Base-by-base conservation (phyloP, 176 grass and related monocot genomes). In the Aegilops bicornis region DNA sequence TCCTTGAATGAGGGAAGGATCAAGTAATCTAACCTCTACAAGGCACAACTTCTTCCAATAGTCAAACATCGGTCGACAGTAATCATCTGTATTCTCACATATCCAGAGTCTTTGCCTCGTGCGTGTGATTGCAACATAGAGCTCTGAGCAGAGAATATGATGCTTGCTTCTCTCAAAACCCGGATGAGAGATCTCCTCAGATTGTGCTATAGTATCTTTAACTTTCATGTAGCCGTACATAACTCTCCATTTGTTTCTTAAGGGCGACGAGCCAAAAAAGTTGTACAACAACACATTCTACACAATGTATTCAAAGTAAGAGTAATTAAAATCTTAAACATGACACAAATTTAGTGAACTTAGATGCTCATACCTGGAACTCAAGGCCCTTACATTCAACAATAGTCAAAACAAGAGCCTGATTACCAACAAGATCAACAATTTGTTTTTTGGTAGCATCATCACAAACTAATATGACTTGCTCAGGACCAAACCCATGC, bases 341-440 rank as follows among this genome's bases (percentile, higher is more conserved):
- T 42, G 9, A 42, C 63, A 59, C 47, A 64, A 19, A 10, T 43
- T 43, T 29, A 54, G 29, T 75, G 60, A 67, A 70, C 1, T 83
- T 29, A 69, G 31, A 79, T 69, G 74, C 22, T 42, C n/a, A 35
- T 93, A 98, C 95, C 91, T 98, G 91, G 79, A 95, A 98, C 35
- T 98, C 95, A 19, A 98, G 92, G 69, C 95, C 95, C 76, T 98
- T 98, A 23, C 95, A 98, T 88, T 98, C 95, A 71, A 98, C 66
- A 67, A 95, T 98, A 35, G 95, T 87, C 58, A 95, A 81, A 48
- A 95, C 91, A 73, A 95, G 90, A 86, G 95, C 95, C 76, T 88
- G 92, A 84, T 93, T 90, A 29, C 89, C 95, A 58, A 98, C 79
- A 37, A 90, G 71, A 16, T 86, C 85, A 62, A 88, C 20, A 36